Conservation (phyloP, 257 asterid genomes). For the Scutellaria minor region DNA sequence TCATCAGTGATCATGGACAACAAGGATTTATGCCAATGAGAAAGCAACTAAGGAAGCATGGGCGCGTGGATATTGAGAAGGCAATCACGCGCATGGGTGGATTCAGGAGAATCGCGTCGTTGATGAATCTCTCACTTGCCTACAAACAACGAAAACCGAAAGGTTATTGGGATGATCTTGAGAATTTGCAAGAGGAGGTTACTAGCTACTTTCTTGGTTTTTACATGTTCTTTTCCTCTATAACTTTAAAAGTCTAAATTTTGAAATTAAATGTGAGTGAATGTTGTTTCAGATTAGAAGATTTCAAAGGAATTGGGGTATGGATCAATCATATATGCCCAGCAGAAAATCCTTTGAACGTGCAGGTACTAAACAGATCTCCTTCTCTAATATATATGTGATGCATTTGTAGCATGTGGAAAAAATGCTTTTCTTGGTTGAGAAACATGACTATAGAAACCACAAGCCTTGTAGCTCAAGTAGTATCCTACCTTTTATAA, state of each 20-base stretch:
- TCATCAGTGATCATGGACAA: constrained; percentile 85
- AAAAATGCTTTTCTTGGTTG: too few relatives aligned
- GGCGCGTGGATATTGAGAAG: constrained; percentile 91
- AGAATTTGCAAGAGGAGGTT: constrained; percentile 89
- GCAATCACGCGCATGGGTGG: constrained; percentile 94
- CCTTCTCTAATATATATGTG: neutral
- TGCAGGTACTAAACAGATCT: constrained; percentile 59
- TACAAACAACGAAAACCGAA: constrained; percentile 95
- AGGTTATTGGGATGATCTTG: constrained; percentile 96
- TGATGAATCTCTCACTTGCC: constrained; percentile 88
- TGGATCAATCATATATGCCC: constrained; percentile 94
- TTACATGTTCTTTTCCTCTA: neutral
- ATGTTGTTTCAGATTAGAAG: constrained; percentile 60
- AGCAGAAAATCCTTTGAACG: constrained; percentile 95
- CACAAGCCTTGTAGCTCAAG: too few relatives aligned
- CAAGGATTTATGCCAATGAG: constrained; percentile 99
- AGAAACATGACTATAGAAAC: too few relatives aligned
- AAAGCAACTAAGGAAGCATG: constrained; percentile 80
- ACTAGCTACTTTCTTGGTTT: constrained; percentile 30
- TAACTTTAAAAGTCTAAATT: neutral
- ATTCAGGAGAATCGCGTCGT: constrained; percentile 71
- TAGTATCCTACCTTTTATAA: too few relatives aligned
- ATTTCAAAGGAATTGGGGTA: constrained; percentile 94
- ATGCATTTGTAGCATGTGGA: too few relatives aligned
- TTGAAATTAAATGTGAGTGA: neutral